A percentile compares a stretch with the other conserved stretches of the same genome.
phyloP scores from a whole-genome alignment of 306 rosid genomes.

The Rubus idaeus region DNA sequence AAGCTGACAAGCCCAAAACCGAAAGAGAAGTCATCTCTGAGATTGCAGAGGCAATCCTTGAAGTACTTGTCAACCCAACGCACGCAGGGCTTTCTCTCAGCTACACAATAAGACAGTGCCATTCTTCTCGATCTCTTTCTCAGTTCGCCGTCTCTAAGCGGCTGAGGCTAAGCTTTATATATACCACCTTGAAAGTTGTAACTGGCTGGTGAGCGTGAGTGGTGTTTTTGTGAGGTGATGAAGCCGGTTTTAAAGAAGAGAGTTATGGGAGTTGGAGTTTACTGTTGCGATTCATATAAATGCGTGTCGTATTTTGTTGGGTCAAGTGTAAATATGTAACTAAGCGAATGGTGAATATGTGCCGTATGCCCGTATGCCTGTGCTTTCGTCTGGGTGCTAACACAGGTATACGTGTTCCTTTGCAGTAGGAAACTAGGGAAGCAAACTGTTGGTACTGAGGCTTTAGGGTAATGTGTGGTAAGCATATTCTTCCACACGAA shows the following conservation, averaged over 20 bases:
- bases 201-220: background rate
- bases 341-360: background rate
- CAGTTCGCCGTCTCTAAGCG: background rate
- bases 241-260: background rate
- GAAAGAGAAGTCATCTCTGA: constrained; percentile 67
- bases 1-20: constrained; percentile 63
- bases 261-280: background rate
- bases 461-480: background rate
- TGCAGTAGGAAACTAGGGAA: background rate
- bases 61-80: constrained; percentile 70
- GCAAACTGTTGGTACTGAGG: background rate
- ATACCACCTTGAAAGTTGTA: background rate
- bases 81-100: constrained; percentile 59
- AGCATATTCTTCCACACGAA: constrained; percentile 6
- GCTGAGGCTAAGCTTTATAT: background rate
- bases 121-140: constrained; percentile 26
- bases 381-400: background rate
- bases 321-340: constrained; percentile 9
- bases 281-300: no score
- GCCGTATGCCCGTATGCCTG: background rate
- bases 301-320: background rate
- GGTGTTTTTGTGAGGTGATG: background rate
- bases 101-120: constrained; percentile 59
- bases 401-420: background rate
- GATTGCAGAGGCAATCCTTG: constrained; percentile 79